phyloP scores from a whole-genome alignment of 2,329 filamentous ascomycete genomes.

The Pezicula carpinea region DNA sequence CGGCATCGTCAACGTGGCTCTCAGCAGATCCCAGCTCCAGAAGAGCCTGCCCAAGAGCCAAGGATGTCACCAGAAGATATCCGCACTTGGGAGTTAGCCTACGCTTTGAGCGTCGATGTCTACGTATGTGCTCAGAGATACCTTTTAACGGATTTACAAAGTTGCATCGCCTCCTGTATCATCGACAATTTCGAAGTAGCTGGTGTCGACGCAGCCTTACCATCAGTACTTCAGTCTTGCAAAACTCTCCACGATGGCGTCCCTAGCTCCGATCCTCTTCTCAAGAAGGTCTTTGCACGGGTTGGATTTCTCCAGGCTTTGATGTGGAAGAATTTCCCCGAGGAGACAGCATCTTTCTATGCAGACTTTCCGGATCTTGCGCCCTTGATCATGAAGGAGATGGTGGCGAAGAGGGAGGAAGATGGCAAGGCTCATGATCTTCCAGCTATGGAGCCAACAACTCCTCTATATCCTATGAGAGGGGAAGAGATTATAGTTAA shows the following conservation, averaged over 20 bases:
- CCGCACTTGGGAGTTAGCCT: slow-evolving; percentile 42
- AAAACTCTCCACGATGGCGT: slow-evolving; percentile 38
- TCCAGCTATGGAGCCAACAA: slow-evolving; percentile 39
- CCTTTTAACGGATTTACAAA: slow-evolving; percentile 42
- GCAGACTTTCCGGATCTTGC: slow-evolving; percentile 40
- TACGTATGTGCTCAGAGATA: slow-evolving; percentile 46
- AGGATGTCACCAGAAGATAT: slow-evolving; percentile 39
- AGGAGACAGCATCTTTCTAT: slow-evolving; percentile 39
- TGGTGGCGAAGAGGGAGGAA: slow-evolving; percentile 37
- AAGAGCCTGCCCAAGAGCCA: slow-evolving; percentile 15
- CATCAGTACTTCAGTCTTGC: slow-evolving; percentile 37
- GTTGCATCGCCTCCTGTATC: slow-evolving; percentile 35
- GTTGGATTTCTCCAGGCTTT: slow-evolving; percentile 43
- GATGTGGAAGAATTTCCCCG: slow-evolving; percentile 37
- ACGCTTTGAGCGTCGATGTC: slow-evolving; percentile 42
- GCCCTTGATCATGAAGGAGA: slow-evolving; percentile 43
- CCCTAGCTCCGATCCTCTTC: slow-evolving; percentile 36
- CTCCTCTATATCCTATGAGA: slow-evolving; percentile 1
- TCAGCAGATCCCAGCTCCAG: slow-evolving; percentile 11
- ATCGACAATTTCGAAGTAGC: slow-evolving; percentile 37
- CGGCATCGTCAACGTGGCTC: slow-evolving; percentile 15
- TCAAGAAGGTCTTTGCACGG: slow-evolving; percentile 45
- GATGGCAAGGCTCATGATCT: slow-evolving; percentile 31
- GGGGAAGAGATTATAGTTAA: slow-evolving; percentile 8
- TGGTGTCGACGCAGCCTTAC: slow-evolving; percentile 24